Base-by-base conservation (phyloP, 148 eudicot species). In the Amaranthus palmeri region DNA sequence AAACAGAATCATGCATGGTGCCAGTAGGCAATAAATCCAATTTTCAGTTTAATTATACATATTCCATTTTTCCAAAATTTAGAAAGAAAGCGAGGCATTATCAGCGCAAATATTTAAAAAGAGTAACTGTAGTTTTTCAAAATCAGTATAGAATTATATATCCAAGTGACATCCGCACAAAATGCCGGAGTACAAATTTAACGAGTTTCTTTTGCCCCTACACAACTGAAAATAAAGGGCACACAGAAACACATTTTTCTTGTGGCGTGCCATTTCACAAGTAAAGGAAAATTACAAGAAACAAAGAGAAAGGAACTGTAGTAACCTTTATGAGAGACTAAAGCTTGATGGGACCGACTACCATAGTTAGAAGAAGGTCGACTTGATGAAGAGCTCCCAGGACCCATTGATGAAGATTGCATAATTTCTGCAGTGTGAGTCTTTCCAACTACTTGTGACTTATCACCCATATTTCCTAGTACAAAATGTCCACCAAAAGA, bases 301-400 rank as follows among this genome's bases (percentile, higher is more conserved):
- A 25, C 36, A 25, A 59, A 47, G 49, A 54, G 67, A 54, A 57
- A 59, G 7, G 18, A 36, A 46, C 53, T 59, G 55, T 18, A 57
- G 8, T 8, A 76, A 89, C 97, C 95, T 85, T 91, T 91, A 61
- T 75, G 90, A 58, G 88, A 79, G 50, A 88, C 90, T 67, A 78
- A 79, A 46, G 73, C 85, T 78, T 84, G 88, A 51, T 81, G 89
- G 43, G 88, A 74, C 47, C 88, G 84, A 58, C 67, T 78, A 74
- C 82, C 86, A 78, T 83, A 83, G 74, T 87, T 88, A 51, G 87
- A 81, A 42, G 85, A 82, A 75, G 97, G 86, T 76, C 88, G 83
- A 65, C 81, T 84, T 58, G 72, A 70, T 62, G 90, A 75, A 74
- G 88, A 83, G 49, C 82, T 76, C 67, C 71, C 77, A 71, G 77